Evolutionary conservation across 2,329 filamentous ascomycete genomes (phyloP).

Genomic region (Pestalotiopsis sp.): DNA sequence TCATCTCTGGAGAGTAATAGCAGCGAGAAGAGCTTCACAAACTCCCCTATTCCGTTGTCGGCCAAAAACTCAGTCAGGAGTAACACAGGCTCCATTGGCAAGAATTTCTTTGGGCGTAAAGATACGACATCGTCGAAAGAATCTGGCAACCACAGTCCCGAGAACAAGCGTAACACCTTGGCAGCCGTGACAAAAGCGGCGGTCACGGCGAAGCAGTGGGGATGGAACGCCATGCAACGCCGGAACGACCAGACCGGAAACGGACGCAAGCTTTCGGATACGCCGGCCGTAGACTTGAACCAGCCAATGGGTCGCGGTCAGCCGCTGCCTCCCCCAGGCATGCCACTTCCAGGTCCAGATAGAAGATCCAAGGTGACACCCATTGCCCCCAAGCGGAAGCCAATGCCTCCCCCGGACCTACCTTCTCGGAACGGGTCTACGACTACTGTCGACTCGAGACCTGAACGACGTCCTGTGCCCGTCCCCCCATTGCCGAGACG

Average conservation of each 20-base stretch:
- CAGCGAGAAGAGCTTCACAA: constrained; percentile 17
- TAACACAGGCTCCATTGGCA: constrained; percentile 25
- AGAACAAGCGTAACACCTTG: constrained; percentile 27
- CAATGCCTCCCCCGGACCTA: constrained; percentile 24
- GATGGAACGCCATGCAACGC: constrained; percentile 31
- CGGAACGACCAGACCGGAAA: constrained; percentile 27
- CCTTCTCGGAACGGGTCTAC: constrained; percentile 21
- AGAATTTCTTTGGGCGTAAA: constrained; percentile 28
- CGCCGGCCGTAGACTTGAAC: constrained; percentile 29
- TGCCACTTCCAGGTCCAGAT: constrained; percentile 30
- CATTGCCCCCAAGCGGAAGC: constrained; percentile 27
- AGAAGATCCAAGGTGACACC: constrained; percentile 25
- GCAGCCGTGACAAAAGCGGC: constrained; percentile 31
- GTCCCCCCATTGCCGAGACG: constrained; percentile 29
- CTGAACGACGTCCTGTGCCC: constrained; percentile 27
- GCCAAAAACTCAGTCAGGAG: constrained; percentile 28
- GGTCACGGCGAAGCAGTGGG: constrained; percentile 34
- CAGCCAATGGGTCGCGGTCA: constrained; percentile 35
- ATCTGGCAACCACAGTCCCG: constrained; percentile 11
- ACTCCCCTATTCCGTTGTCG: constrained; percentile 23
- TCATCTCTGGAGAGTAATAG: constrained; percentile 28
- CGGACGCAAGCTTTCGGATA: constrained; percentile 30
- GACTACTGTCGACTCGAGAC: constrained; percentile 21
- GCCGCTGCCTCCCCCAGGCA: constrained; percentile 32
- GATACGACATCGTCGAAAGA: constrained; percentile 20